phyloP scores from a whole-genome alignment of 2,329 filamentous ascomycete genomes.

The Monosporascus sp. region DNA sequence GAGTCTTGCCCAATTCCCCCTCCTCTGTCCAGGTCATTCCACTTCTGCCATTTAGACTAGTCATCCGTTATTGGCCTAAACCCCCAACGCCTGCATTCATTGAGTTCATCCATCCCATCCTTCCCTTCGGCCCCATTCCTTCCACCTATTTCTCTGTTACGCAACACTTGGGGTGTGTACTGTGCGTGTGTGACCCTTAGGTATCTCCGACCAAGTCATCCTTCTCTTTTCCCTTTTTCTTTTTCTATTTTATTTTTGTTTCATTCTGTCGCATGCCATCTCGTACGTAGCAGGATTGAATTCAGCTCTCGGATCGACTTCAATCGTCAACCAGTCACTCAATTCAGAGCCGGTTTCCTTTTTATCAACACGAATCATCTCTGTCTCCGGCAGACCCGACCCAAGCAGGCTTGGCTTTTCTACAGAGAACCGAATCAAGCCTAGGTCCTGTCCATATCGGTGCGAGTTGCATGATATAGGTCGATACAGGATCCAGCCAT shows the following conservation, averaged over 20 bases:
- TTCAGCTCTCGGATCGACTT: not conserved
- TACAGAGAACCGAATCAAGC: not conserved
- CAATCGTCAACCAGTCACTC: not conserved
- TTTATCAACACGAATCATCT: not conserved
- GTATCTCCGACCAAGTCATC: not conserved
- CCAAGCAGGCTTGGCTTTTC: not conserved
- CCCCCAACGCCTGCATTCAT: too few relatives aligned
- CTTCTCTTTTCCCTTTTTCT: conserved; percentile 2
- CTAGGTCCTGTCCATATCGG: not conserved
- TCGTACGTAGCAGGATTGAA: not conserved
- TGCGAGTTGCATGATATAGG: not conserved
- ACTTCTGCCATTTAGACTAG: too few relatives aligned
- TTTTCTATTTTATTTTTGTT: conserved; percentile 4
- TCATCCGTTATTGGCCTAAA: too few relatives aligned
- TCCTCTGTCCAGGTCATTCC: too few relatives aligned
- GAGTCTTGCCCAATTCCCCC: too few relatives aligned
- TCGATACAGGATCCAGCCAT: not conserved
- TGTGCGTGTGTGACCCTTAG: too few relatives aligned
- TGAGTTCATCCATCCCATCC: too few relatives aligned
- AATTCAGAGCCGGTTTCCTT: not conserved
- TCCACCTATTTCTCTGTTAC: too few relatives aligned
- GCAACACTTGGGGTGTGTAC: too few relatives aligned
- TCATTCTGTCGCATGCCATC: not conserved
- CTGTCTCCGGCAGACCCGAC: not conserved
- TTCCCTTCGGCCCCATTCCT: too few relatives aligned